These are phyloP conservation scores for Cyclospora cayetanensis DNA, from an alignment of 169 alveolate genomes.

Conservation along the genomic window DNA sequence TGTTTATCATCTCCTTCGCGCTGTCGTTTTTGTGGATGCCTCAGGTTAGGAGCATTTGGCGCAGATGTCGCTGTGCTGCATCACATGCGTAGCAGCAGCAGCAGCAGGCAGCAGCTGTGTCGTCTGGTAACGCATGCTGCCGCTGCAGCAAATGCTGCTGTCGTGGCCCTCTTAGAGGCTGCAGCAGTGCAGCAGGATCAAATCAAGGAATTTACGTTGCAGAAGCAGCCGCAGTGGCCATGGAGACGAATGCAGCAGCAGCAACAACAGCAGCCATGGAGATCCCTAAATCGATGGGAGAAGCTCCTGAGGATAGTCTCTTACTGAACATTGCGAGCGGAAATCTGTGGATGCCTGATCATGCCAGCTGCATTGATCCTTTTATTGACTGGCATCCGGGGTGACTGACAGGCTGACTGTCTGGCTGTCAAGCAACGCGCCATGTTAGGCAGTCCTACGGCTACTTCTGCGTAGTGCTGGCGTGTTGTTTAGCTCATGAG, in stretches of 20 bases:
- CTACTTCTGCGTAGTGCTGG: too few species aligned
- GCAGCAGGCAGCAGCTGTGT: slow-evolving; percentile 26
- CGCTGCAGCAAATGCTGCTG: slow-evolving; percentile 4
- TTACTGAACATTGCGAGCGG: too few species aligned
- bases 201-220: background rate
- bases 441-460: background rate
- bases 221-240: background rate
- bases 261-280: background rate
- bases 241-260: background rate
- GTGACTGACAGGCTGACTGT: background rate
- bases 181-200: background rate
- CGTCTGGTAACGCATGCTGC: slow-evolving; percentile 16
- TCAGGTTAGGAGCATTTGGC: background rate
- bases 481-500: background rate
- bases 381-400: background rate
- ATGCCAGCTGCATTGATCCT: background rate
- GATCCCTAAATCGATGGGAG: background rate
- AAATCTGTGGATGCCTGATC: too few species aligned
- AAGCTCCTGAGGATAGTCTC: background rate
- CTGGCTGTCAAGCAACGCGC: background rate
- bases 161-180: background rate
- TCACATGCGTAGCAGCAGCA: background rate
- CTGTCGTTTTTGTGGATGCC: background rate
- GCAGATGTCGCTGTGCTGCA: background rate
- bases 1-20: background rate